Conservation (phyloP, 768 basidiomycete species). For the Tylopilus sp. region DNA sequence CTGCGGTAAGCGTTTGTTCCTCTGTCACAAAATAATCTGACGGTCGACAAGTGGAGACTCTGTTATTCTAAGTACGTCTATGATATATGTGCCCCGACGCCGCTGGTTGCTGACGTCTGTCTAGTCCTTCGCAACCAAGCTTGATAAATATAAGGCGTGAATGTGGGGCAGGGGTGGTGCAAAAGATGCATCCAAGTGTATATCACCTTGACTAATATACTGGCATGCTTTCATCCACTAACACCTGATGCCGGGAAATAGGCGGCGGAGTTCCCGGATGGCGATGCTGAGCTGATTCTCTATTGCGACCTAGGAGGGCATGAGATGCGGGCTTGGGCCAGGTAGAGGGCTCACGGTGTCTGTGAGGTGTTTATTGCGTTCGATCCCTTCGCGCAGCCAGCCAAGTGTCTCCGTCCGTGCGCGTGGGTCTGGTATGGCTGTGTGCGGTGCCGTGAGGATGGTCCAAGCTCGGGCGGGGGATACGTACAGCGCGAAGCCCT, state of each 20-base stretch:
- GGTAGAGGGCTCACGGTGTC: slow-evolving; percentile 46
- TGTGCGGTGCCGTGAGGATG: slow-evolving; percentile 2
- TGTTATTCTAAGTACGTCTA: slow-evolving; percentile 85
- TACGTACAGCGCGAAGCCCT: slow-evolving; percentile 62
- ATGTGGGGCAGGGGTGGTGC: neutral
- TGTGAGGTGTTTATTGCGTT: slow-evolving; percentile 53
- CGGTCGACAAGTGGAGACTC: slow-evolving; percentile 76
- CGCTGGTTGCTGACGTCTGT: slow-evolving; percentile 34
- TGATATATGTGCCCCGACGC: neutral
- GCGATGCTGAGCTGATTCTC: slow-evolving; percentile 56
- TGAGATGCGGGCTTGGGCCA: slow-evolving; percentile 9
- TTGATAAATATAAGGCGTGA: slow-evolving; percentile 27
- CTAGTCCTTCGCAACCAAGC: slow-evolving; percentile 77
- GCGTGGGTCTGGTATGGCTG: slow-evolving; percentile 60
- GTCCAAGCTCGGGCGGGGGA: neutral
- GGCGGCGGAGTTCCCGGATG: slow-evolving; percentile 58
- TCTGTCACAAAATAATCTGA: slow-evolving; percentile 10
- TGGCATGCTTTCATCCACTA: neutral
- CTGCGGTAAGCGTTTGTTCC: slow-evolving; percentile 55
- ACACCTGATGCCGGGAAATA: slow-evolving; percentile 37
- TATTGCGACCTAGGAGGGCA: slow-evolving; percentile 45
- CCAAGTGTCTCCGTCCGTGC: slow-evolving; percentile 62
- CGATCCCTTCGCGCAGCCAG: slow-evolving; percentile 75
- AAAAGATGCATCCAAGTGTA: neutral
- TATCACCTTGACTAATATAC: slow-evolving; percentile 2